These are phyloP conservation scores for Candida smagusa DNA, from an alignment of 1,139 yeast genomes.

Conservation along the genomic window DNA sequence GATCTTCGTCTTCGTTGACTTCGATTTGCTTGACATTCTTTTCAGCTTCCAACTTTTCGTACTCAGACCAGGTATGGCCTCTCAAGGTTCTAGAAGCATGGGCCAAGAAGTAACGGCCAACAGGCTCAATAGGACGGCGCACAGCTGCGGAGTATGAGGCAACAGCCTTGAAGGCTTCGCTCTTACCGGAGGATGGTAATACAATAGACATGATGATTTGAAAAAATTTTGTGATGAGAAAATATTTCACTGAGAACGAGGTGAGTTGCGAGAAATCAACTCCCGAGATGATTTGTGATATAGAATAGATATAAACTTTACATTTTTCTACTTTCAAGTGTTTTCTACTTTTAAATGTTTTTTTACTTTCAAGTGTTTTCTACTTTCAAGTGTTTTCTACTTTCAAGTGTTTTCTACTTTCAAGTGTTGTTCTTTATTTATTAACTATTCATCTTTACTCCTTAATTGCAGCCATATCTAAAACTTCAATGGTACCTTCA, in stretches of 20 bases:
- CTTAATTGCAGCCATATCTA: slow-evolving; percentile 84
- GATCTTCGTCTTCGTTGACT: slow-evolving; percentile 65
- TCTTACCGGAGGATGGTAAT: slow-evolving; percentile 41
- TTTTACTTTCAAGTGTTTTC: no score
- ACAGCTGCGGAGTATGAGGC: slow-evolving; percentile 61
- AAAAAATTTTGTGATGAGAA: slow-evolving; percentile 19
- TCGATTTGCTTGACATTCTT: slow-evolving; percentile 76
- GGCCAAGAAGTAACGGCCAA: slow-evolving; percentile 92
- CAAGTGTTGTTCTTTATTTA: no score
- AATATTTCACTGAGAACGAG: no score
- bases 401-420: no score
- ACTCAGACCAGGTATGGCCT: slow-evolving; percentile 99
- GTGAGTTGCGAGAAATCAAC: no score
- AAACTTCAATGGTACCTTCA: slow-evolving; percentile 73
- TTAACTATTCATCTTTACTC: slow-evolving; percentile 23
- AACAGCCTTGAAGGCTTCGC: slow-evolving; percentile 50
- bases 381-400: no score
- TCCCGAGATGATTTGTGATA: no score
- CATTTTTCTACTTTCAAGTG: no score
- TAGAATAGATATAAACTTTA: no score
- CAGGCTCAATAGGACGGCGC: slow-evolving; percentile 92
- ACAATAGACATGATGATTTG: slow-evolving; percentile 29
- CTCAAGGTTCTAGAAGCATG: slow-evolving; percentile 95
- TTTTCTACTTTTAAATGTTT: no score
- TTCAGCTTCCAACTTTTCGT: slow-evolving; percentile 90